Conservation (phyloP, 202 grass and related monocot species). For the Digitaria exilis region DNA sequence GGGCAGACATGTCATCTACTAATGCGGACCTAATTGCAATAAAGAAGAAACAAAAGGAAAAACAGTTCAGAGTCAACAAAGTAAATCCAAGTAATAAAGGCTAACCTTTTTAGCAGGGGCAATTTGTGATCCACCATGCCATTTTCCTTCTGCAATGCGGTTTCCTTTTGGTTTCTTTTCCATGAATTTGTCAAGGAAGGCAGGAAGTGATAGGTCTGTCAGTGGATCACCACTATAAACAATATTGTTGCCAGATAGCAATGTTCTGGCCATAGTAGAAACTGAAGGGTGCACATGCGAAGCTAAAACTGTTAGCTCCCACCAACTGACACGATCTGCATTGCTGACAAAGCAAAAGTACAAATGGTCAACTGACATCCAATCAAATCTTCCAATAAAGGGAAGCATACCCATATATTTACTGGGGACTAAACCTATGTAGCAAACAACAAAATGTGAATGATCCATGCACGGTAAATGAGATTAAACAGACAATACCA, state of each 20-base stretch:
- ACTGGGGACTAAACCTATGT: not conserved
- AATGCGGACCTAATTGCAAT: not conserved
- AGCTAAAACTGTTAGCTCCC: constrained; percentile 80
- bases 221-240: constrained; percentile 93
- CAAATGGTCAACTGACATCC: constrained; percentile 8
- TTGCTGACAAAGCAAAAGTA: constrained; percentile 58
- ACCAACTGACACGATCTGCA: constrained; percentile 81
- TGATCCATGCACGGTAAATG: constrained; percentile 24
- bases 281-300: constrained; percentile 93
- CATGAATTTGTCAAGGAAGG: constrained; percentile 98
- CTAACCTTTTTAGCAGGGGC: constrained; percentile 83
- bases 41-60: not conserved
- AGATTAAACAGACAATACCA: constrained; percentile 59
- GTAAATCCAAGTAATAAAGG: constrained; percentile 25
- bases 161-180: constrained; percentile 95
- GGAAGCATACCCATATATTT: not conserved
- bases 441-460: constrained; percentile 7
- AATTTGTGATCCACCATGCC: constrained; percentile 96
- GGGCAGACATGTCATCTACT: not conserved
- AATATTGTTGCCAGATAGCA: constrained; percentile 87
- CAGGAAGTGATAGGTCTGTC: constrained; percentile 75
- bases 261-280: constrained; percentile 84
- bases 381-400: not conserved
- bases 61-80: constrained; percentile 17
- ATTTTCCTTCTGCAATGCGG: constrained; percentile 76